These are phyloP conservation scores for Xylariales sp. DNA, from an alignment of 2,329 filamentous ascomycete species.

Conservation along the genomic window DNA sequence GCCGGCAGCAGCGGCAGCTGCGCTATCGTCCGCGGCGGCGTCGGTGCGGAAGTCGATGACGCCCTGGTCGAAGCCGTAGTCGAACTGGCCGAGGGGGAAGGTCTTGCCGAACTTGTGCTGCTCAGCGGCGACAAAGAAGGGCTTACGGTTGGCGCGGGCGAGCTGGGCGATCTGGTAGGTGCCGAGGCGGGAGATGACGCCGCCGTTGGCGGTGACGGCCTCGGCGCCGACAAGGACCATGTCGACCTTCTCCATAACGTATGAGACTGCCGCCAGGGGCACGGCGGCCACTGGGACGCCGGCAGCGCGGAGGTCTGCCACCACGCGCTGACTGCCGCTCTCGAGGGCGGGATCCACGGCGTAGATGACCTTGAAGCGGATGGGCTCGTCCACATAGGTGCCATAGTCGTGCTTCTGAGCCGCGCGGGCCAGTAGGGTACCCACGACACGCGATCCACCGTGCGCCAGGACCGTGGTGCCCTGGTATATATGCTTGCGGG, in stretches of 20 bases:
- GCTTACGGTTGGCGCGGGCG: constrained; percentile 59
- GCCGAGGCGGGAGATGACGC: constrained; percentile 84
- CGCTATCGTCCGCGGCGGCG: constrained; percentile 9
- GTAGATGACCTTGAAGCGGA: constrained; percentile 78
- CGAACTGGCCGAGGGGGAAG: constrained; percentile 71
- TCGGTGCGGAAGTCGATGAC: constrained; percentile 26
- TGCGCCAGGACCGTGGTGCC: constrained; percentile 83
- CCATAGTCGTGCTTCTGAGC: constrained; percentile 50
- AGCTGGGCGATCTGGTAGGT: constrained; percentile 81
- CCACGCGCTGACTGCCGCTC: constrained; percentile 65
- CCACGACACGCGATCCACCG: constrained; percentile 81
- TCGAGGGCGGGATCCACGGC: constrained; percentile 53
- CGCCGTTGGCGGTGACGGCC: constrained; percentile 90
- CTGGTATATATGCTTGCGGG: constrained; percentile 64
- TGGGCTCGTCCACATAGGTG: constrained; percentile 40
- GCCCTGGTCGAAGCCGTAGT: constrained; percentile 33
- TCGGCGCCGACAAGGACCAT: constrained; percentile 68
- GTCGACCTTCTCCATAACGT: constrained; percentile 72
- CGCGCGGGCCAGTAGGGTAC: constrained; percentile 69
- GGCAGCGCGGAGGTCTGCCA: constrained; percentile 64
- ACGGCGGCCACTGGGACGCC: constrained; percentile 84
- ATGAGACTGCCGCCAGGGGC: constrained; percentile 69
- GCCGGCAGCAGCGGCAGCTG: background rate
- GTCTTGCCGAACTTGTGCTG: constrained; percentile 94
- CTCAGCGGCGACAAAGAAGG: constrained; percentile 88